Base-by-base conservation (phyloP, 331 rosid species). In the Ulmus americana region DNA sequence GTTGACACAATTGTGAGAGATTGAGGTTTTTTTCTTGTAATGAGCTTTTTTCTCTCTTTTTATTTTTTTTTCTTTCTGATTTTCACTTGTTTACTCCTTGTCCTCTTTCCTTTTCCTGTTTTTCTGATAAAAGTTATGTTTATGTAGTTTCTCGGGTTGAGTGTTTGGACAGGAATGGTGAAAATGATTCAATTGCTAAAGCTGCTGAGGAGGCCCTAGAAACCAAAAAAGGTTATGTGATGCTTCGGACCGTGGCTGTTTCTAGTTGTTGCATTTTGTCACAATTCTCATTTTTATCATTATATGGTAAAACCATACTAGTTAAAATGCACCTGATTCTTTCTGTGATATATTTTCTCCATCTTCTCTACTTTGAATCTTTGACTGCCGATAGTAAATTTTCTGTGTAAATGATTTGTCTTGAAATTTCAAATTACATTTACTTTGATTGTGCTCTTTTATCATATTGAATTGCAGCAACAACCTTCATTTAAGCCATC, bases 401-500 rank as follows among this genome's bases (percentile, higher is more conserved):
- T 20, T 41, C 51, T 70, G 61, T 22, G 39, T 28, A 28, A 42
- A 15, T 20, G 15, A 50, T 40, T 42, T 3, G 8, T 56, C 4
- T 28, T 28, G 35, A 53, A 61, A 47, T 28, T 13, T 38, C 41
- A 56, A 18, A 47, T n/a, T 14, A 46, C 62, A 8, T 28, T 10
- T 12, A 59, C 12, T 50, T 5, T 13, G 14, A 45, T 3, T 68
- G 55, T 20, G 18, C 45, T 64, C 9, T 48, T 51, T 62, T 3
- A n/a, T 9, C 4, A 8, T 43, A 41, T 67, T 39, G 11, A 39
- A 52, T 68, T 79, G 68, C 91, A 92, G 97, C 83, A 86, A 75
- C 82, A 92, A 59, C 98, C 98, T 77, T 92, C 98, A 13, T 92
- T 85, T 78, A 96, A 92, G 76, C 80, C 88, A 13, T 92, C 98